These are phyloP conservation scores for Blechomonas ayalai DNA, from an alignment of 208 protist species.

Conservation along the genomic window DNA sequence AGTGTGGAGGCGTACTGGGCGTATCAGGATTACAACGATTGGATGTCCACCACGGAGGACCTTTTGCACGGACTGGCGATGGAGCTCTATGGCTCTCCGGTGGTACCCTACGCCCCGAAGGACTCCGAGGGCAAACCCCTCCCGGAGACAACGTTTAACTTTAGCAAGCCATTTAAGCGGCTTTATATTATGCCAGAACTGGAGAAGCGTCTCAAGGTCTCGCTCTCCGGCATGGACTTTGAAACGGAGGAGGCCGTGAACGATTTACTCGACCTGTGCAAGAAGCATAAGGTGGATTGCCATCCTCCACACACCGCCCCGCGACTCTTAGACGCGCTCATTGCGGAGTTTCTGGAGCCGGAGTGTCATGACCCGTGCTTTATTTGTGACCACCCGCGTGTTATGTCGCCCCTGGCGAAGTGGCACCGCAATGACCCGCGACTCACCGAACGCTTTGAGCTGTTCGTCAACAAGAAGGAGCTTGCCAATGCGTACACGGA, in stretches of 20 bases:
- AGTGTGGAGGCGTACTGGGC: conserved; percentile 99
- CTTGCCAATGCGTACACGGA: conserved; percentile 99
- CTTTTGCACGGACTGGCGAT: conserved; percentile 93
- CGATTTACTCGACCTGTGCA: conserved; percentile 88
- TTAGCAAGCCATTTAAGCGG: conserved; percentile 97
- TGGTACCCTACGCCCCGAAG: conserved; percentile 93
- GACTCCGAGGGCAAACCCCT: conserved; percentile 75
- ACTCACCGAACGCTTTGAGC: conserved; percentile 99
- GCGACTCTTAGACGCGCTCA: conserved; percentile 97
- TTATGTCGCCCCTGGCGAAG: conserved; percentile 99
- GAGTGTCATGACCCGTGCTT: conserved; percentile 98
- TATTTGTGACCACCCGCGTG: conserved; percentile 98
- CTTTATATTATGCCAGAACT: conserved; percentile 95
- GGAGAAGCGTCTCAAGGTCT: conserved; percentile 87
- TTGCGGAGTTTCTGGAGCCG: conserved; percentile 95
- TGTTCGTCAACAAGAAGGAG: conserved; percentile 98
- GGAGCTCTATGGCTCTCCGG: conserved; percentile 89
- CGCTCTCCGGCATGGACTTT: conserved; percentile 75
- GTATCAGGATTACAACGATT: conserved; percentile 99
- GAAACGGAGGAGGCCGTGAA: conserved; percentile 56
- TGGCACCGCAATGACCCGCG: conserved; percentile 92
- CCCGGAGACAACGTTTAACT: conserved; percentile 94
- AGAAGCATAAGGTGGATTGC: conserved; percentile 91
- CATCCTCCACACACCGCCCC: conserved; percentile 93
- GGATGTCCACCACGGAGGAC: conserved; percentile 98